A percentile compares a stretch with the other conserved stretches of the same genome.
Conservation (phyloP, 768 basidiomycete species). For the Lactarius hatsudake region DNA sequence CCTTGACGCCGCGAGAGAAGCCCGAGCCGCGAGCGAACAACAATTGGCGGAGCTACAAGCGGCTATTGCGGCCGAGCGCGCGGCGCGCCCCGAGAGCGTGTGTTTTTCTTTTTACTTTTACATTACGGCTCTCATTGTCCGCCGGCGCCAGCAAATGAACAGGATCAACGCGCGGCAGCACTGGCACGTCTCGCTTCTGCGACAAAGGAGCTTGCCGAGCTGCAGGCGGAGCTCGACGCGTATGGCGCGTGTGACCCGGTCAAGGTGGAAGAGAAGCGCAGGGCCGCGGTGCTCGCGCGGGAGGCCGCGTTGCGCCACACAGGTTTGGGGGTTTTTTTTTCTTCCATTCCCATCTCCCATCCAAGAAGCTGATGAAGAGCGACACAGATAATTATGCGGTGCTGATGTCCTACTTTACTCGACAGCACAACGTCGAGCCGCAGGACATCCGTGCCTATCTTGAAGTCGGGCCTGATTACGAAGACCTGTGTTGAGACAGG, state of each 20-base stretch:
- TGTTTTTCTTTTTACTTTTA: conserved; percentile 16
- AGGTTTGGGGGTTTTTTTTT: conserved; percentile 44
- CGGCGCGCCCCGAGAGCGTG: conserved; percentile 57
- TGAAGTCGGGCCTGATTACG: conserved; percentile 69
- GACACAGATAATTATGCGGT: conserved; percentile 66
- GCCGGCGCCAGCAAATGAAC: background rate
- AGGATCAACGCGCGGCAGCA: conserved; percentile 57
- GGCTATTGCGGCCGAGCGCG: conserved; percentile 50
- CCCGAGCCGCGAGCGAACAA: conserved; percentile 39
- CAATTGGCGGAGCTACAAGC: conserved; percentile 51
- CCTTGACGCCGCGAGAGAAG: conserved; percentile 49
- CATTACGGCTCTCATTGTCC: background rate
- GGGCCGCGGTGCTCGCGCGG: conserved; percentile 71
- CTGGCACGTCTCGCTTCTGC: conserved; percentile 49
- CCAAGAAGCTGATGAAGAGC: background rate
- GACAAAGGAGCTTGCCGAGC: conserved; percentile 46
- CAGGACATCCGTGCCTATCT: conserved; percentile 67
- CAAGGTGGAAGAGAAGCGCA: conserved; percentile 72
- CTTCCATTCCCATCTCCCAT: background rate
- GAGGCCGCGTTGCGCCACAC: conserved; percentile 89
- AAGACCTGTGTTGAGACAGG: conserved; percentile 54
- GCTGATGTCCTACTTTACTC: conserved; percentile 61
- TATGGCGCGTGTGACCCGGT: conserved; percentile 86
- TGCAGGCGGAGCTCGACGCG: conserved; percentile 67
- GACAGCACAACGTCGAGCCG: conserved; percentile 54